Evolutionary conservation across 2,329 filamentous ascomycete genomes (phyloP), one percentile per base, ranked within the genome.

Genomic region (Trichothecium sympodiale): DNA sequence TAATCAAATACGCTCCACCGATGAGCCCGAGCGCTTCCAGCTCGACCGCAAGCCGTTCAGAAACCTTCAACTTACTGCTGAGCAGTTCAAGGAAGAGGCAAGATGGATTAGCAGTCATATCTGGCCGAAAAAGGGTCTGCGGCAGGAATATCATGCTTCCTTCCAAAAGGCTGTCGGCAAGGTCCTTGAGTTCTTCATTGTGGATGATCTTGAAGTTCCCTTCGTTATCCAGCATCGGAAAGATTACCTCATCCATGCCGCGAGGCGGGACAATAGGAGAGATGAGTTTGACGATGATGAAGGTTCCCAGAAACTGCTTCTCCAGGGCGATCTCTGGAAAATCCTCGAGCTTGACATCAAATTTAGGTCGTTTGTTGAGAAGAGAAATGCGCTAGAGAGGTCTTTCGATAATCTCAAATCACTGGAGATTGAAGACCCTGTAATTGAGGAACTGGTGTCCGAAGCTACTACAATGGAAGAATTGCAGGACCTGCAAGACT

Each of bases 141-240:
- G 75, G 3, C 59, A 67, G 29, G 83, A 88, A 42, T 69, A 95
- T 35, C 77, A 83, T 36, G 74, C 75, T 25, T 85, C 87, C 0
- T 96, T 98, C 57, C 79, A 84, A 50, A 83, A 83, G 48, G 84
- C 89, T 5, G 80, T 98, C 37, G 79, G 80, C 46, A 94, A 94
- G 57, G 88, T 96, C 9, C 71, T 98, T 28, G 85, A 95, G 50
- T 95, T 96, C 54, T 86, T 98, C 59, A 85, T 94, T 34, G 77
- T 89, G 4, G 88, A 96, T 44, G 85, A 94, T 46, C 86, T 89
- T 48, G 91, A 98, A 57, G 87, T 95, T 2, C 89, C 91, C 0
- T 98, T 94, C 56, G 91, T 98, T 47, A 95, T 95, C 58, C 89
- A 95, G 56, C 91, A 98, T 53, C 85, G 91, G 41, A 94, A 95